Conservation (phyloP, 2,329 filamentous ascomycete genomes). For the Fusarium albosuccineum region DNA sequence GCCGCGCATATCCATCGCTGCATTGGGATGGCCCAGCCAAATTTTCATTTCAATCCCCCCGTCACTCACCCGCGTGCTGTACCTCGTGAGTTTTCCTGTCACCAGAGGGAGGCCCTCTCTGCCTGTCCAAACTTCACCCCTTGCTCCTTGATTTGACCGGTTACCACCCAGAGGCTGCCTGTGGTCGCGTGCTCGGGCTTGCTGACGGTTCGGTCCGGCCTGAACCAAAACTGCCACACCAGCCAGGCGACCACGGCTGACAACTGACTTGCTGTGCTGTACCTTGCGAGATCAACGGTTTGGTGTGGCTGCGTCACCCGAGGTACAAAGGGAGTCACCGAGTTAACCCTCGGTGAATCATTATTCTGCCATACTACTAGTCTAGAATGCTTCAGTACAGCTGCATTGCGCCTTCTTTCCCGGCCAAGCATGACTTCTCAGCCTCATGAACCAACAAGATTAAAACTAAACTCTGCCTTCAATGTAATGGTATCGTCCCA, state of each 20-base stretch:
- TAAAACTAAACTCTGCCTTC: neutral
- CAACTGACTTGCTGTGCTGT: too few relatives aligned
- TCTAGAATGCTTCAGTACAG: too few relatives aligned
- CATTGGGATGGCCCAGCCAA: conserved; percentile 10
- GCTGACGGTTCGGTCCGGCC: conserved; percentile 33
- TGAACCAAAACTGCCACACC: conserved; percentile 1
- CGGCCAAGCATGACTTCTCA: neutral
- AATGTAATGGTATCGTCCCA: conserved; percentile 10
- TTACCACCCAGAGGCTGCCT: conserved; percentile 2
- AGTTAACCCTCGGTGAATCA: neutral
- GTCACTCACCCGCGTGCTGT: conserved; percentile 10
- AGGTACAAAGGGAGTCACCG: neutral
- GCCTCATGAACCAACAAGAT: too few relatives aligned
- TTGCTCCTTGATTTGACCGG: conserved; percentile 18
- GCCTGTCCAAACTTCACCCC: conserved; percentile 4
- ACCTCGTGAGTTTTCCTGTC: neutral
- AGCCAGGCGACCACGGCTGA: neutral
- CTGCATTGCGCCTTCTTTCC: too few relatives aligned
- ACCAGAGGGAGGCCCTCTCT: neutral
- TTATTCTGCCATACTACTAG: too few relatives aligned
- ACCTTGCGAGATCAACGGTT: neutral
- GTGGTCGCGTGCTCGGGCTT: conserved; percentile 30
- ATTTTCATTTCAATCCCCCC: conserved; percentile 5
- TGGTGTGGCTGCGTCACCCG: conserved; percentile 22
- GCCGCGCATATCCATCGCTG: conserved; percentile 13